Evolutionary conservation across 2,329 filamentous ascomycete genomes (phyloP), one percentile per base, ranked within the genome.

Genomic region (Diaporthe velutina): DNA sequence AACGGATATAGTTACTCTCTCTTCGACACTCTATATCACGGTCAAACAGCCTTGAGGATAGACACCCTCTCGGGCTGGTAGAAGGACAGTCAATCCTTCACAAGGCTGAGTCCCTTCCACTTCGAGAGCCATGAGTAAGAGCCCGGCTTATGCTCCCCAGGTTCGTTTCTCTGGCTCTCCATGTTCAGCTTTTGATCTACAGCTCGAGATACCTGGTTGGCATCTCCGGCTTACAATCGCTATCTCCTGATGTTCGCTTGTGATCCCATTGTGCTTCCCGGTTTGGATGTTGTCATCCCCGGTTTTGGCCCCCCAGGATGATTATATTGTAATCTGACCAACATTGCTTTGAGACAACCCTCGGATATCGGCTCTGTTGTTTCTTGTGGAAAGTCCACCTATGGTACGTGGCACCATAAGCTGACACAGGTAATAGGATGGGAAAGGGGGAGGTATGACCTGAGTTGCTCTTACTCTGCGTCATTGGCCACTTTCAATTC

Each of bases 331-430:
- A 61, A 1, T 42, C 35, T 42, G 57, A 28, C 15, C 15, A 0
- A 8, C 19, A 13, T 19, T 5, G 12, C n/a, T 17, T 28, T 42
- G 10, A 42, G 35, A 61, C 57, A 42, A 19, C 15, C 5, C 9
- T 22, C 57, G 57, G 35, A 42, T 42, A 4, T 42, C 57, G 57
- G 57, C 38, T 19, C 8, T 4, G 4, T 2, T 17, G 19, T 22
- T 38, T n/a, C 19, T 38, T 58, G 33, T 58, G 33, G 9, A 4
- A 25, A 58, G 5, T 25, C 3, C 15, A 17, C n/a, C 8, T 42
- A 25, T 28, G 35, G n/a, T 42, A 61, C 57, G 57, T 61, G 35
- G 38, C 57, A 28, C 35, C 25, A 61, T 61, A 42, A 61, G 57
- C 57, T 61, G 35, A 61, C 19, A 6, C 28, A 22, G 42, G 35